Percentiles rank a stretch among this genome's conserved stretches.
Evolutionary conservation across 148 eudicot species (phyloP).

Genomic region (Spergularia marina): DNA sequence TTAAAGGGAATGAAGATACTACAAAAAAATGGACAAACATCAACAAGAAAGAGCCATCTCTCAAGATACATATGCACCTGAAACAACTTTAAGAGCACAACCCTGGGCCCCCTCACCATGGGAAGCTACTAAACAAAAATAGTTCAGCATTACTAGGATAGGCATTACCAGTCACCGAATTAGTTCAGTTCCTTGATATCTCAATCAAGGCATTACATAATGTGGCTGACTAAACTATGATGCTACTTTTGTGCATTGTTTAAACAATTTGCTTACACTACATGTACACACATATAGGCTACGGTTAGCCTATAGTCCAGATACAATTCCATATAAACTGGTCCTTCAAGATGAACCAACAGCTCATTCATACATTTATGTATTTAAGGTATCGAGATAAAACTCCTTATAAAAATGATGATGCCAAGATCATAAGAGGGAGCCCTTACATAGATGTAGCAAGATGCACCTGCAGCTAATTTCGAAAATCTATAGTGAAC

Average conservation of each 20-base stretch:
- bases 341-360: background rate
- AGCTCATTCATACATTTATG: constrained; percentile 4
- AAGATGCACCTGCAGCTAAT: background rate
- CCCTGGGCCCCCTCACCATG: constrained; percentile 7
- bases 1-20: background rate
- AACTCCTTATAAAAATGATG: background rate
- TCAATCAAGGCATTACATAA: background rate
- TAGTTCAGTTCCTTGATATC: background rate
- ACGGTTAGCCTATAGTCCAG: background rate
- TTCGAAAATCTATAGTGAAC: background rate
- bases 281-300: background rate
- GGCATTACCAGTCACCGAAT: constrained; percentile 3
- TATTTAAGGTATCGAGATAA: constrained; percentile 9
- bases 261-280: background rate
- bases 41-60: background rate
- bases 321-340: background rate
- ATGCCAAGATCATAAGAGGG: background rate
- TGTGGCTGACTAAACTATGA: background rate
- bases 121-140: background rate
- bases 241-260: background rate
- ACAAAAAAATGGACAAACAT: background rate
- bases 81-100: background rate
- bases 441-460: background rate
- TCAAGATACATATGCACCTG: background rate
- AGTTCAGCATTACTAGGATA: background rate